Percentiles rank a stretch among this genome's conserved stretches.
These are phyloP conservation scores for Brassica hybrid DNA, from an alignment of 441 rosid genomes.

Conservation along the genomic window DNA sequence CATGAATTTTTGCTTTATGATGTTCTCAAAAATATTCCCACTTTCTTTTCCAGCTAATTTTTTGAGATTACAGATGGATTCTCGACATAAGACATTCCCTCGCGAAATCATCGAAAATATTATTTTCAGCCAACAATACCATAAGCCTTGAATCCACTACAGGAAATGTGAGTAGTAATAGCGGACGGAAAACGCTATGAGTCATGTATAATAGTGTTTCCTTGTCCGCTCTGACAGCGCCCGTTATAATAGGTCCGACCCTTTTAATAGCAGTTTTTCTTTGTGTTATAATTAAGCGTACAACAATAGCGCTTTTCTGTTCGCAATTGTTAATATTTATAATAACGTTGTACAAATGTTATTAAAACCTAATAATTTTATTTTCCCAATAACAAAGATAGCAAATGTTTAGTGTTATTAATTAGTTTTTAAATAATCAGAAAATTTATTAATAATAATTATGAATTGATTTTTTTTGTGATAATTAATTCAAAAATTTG, in stretches of 20 bases:
- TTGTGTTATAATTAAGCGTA: background rate
- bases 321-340: background rate
- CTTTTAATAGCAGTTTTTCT: background rate
- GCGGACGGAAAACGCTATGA: too few relatives aligned
- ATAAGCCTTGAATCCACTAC: background rate
- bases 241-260: too few relatives aligned
- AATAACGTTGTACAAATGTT: background rate
- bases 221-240: too few relatives aligned
- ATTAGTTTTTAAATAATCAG: too few relatives aligned
- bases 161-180: too few relatives aligned
- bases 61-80: background rate
- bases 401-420: background rate
- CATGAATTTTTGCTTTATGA: background rate
- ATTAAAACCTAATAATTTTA: background rate
- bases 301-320: background rate
- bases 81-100: background rate
- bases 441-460: too few relatives aligned
- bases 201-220: too few relatives aligned
- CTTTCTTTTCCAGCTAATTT: background rate
- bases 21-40: background rate
- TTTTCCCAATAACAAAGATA: background rate
- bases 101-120: background rate
- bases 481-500: too few relatives aligned
- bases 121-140: background rate
- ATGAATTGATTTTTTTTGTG: background rate